Evolutionary conservation across 495 filamentous ascomycete species (phyloP).

Genomic region (Echria macrotheca): DNA sequence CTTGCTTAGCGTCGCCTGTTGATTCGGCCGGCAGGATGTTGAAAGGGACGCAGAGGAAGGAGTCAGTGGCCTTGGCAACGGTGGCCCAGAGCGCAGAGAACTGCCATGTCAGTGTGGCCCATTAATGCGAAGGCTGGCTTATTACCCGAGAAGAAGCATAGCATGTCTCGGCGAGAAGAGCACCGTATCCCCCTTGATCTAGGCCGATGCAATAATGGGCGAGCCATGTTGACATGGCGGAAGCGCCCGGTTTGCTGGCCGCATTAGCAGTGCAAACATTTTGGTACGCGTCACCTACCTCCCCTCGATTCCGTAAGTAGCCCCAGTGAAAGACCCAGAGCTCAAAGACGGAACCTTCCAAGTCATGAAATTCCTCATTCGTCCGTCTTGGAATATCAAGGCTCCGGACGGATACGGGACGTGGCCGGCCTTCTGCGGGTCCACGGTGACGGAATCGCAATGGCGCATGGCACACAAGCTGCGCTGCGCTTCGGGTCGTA

Average conservation of each 20-base stretch:
- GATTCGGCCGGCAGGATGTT: slow-evolving; percentile 38
- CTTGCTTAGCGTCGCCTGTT: slow-evolving; percentile 16
- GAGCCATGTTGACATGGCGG: slow-evolving; percentile 39
- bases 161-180: slow-evolving; percentile 34
- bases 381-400: slow-evolving; percentile 40
- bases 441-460: slow-evolving; percentile 42
- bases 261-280: too few species aligned
- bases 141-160: slow-evolving; percentile 33
- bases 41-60: slow-evolving; percentile 39
- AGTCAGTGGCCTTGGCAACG: slow-evolving; percentile 22
- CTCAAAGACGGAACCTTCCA: slow-evolving; percentile 43
- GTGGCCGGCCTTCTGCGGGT: slow-evolving; percentile 47
- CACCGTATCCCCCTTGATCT: slow-evolving; percentile 32
- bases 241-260: slow-evolving; percentile 41
- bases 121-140: neutral
- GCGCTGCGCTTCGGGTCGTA: slow-evolving; percentile 32
- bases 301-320: slow-evolving; percentile 45
- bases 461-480: slow-evolving; percentile 30
- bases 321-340: slow-evolving; percentile 27
- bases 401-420: slow-evolving; percentile 45
- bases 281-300: too few species aligned
- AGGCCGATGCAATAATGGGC: slow-evolving; percentile 37
- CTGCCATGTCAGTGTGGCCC: too few species aligned
- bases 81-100: slow-evolving; percentile 41
- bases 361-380: slow-evolving; percentile 42